Evolutionary conservation across 2,329 filamentous ascomycete species (phyloP).

Genomic region (Trematosphaeria pertusa): DNA sequence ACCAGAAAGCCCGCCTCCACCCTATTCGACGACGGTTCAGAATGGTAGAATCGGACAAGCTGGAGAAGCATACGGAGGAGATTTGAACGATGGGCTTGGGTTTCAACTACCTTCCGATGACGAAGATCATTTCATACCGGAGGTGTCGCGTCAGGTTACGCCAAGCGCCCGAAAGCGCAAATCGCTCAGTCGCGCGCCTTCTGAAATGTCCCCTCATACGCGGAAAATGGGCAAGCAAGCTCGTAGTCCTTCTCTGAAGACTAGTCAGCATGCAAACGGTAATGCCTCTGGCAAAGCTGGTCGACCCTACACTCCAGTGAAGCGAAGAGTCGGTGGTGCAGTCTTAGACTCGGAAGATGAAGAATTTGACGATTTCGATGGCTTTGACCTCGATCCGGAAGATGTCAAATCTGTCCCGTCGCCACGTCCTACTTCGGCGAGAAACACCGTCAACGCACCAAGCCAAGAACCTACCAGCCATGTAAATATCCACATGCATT

Average conservation of each 20-base stretch:
- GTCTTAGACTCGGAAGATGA: slow-evolving; percentile 44
- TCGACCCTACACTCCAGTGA: slow-evolving; percentile 16
- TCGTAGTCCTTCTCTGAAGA: slow-evolving; percentile 26
- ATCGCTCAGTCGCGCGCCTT: slow-evolving; percentile 35
- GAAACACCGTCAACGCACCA: slow-evolving; percentile 18
- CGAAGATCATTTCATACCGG: slow-evolving; percentile 17
- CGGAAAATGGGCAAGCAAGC: slow-evolving; percentile 38
- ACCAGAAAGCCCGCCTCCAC: slow-evolving; percentile 42
- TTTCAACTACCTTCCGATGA: slow-evolving; percentile 19
- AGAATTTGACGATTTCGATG: slow-evolving; percentile 36
- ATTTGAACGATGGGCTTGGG: slow-evolving; percentile 18
- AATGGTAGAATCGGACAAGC: slow-evolving; percentile 2
- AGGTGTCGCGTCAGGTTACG: slow-evolving; percentile 11
- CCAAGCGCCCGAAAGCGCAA: slow-evolving; percentile 37
- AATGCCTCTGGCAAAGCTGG: not conserved
- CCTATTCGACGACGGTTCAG: slow-evolving; percentile 54
- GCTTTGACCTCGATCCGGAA: slow-evolving; percentile 29
- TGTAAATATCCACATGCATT: slow-evolving; percentile 16
- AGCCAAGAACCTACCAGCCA: slow-evolving; percentile 16
- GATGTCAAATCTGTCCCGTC: slow-evolving; percentile 20
- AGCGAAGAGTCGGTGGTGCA: slow-evolving; percentile 24
- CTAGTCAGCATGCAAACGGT: not conserved
- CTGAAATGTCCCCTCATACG: slow-evolving; percentile 31
- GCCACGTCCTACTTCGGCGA: slow-evolving; percentile 12
- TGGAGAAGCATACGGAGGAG: slow-evolving; percentile 10